phyloP scores from a whole-genome alignment of 2,329 filamentous ascomycete species.

The Sarocladiaceae sp. region DNA sequence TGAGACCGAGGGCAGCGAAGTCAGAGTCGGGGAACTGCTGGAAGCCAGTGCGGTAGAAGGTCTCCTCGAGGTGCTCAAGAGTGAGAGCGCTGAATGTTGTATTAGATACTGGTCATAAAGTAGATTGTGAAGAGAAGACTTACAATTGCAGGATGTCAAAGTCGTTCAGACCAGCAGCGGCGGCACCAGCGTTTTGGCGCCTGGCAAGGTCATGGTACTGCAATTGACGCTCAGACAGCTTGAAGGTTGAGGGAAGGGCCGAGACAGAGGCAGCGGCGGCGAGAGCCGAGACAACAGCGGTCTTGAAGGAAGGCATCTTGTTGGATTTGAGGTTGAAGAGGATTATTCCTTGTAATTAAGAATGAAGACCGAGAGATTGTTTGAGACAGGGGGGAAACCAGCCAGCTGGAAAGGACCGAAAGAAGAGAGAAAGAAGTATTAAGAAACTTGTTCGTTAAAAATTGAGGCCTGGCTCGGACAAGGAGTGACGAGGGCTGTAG shows the following conservation, averaged over 20 bases:
- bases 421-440: constrained; percentile 9
- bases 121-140: constrained; percentile 20
- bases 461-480: constrained; percentile 1
- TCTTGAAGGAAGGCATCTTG: constrained; percentile 36
- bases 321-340: constrained; percentile 8
- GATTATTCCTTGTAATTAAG: background rate
- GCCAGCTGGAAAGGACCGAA: constrained; percentile 11
- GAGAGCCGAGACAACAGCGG: constrained; percentile 38
- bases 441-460: constrained; percentile 7
- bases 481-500: background rate
- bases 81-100: constrained; percentile 50
- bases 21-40: constrained; percentile 59
- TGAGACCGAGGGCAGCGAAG: constrained; percentile 50
- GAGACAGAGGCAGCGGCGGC: constrained; percentile 32
- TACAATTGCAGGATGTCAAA: constrained; percentile 57
- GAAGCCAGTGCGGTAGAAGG: constrained; percentile 70
- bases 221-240: constrained; percentile 39
- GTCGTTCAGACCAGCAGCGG: constrained; percentile 43
- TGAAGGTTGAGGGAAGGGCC: constrained; percentile 42
- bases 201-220: constrained; percentile 43
- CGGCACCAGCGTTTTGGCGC: constrained; percentile 46
- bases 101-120: background rate
- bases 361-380: constrained; percentile 5
- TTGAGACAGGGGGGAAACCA: constrained; percentile 1
- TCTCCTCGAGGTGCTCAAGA: constrained; percentile 69